phyloP scores from a whole-genome alignment of 2,329 filamentous ascomycete genomes.

The Fusarium xylarioides region DNA sequence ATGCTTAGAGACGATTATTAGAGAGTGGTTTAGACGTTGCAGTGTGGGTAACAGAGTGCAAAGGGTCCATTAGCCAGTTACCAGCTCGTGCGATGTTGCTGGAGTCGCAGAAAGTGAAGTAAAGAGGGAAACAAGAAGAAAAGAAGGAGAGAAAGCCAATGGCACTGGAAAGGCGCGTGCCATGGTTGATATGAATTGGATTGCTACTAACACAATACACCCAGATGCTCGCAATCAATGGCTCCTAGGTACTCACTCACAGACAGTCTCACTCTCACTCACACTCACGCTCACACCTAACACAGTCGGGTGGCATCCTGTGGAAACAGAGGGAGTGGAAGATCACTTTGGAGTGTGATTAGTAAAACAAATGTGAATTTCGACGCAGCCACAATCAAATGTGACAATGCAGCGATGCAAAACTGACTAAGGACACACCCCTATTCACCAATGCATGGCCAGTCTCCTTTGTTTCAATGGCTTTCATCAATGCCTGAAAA shows the following conservation, averaged over 20 bases:
- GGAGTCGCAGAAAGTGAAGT: background rate
- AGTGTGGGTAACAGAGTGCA: slow-evolving; percentile 13
- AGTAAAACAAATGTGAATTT: slow-evolving; percentile 26
- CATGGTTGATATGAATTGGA: slow-evolving; percentile 32
- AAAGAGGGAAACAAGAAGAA: background rate
- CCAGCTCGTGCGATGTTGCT: slow-evolving; percentile 20
- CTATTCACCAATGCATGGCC: background rate
- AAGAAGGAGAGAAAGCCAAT: background rate
- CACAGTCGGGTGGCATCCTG: slow-evolving; percentile 17
- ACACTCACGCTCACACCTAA: background rate
- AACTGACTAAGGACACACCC: slow-evolving; percentile 6
- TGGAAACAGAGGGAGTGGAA: slow-evolving; percentile 18
- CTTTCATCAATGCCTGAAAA: slow-evolving; percentile 14
- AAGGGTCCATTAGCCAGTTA: slow-evolving; percentile 23
- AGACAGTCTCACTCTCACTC: slow-evolving; percentile 7
- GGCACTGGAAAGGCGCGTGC: slow-evolving; percentile 14
- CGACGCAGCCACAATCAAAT: slow-evolving; percentile 21
- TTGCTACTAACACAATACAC: slow-evolving; percentile 1
- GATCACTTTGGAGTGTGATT: background rate
- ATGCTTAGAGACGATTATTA: slow-evolving; percentile 28
- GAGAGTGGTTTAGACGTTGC: slow-evolving; percentile 10
- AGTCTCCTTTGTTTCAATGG: slow-evolving; percentile 3
- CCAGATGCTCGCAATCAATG: slow-evolving; percentile 11
- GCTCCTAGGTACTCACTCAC: background rate
- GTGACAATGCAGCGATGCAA: slow-evolving; percentile 23